These are phyloP conservation scores for Ceratonia siliqua DNA, from an alignment of 306 rosid genomes.

Conservation along the genomic window DNA sequence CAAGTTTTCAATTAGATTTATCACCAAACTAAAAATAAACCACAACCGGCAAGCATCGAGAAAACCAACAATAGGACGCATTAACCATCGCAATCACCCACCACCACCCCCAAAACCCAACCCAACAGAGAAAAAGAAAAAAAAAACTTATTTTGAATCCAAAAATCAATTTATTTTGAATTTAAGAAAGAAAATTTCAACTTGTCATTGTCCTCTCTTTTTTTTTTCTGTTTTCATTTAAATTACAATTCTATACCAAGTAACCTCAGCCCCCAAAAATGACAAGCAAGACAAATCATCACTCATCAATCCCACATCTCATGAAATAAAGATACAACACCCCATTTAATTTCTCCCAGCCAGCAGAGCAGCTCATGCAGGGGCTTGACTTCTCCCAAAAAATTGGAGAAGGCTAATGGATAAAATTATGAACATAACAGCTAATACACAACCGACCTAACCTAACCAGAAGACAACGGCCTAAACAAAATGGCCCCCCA, in stretches of 20 bases:
- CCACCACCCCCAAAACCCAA: too few species aligned
- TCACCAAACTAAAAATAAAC: too few species aligned
- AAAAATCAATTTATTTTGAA: not conserved
- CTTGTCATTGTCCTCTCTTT: not conserved
- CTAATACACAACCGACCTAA: constrained; percentile 57
- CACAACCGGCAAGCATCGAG: too few species aligned
- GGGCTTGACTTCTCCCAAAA: constrained; percentile 84
- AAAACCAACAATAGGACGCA: too few species aligned
- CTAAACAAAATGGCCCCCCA: constrained; percentile 75
- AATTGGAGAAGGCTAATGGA: constrained; percentile 80
- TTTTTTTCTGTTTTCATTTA: not conserved
- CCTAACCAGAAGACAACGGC: constrained; percentile 56
- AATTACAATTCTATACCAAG: constrained; percentile 79
- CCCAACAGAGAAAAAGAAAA: too few species aligned
- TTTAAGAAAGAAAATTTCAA: not conserved
- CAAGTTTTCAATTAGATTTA: too few species aligned
- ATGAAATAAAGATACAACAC: constrained; percentile 47
- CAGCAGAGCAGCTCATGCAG: constrained; percentile 43
- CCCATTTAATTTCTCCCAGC: constrained; percentile 55
- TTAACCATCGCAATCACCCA: too few species aligned
- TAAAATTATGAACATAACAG: constrained; percentile 38
- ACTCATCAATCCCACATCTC: constrained; percentile 70
- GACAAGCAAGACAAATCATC: constrained; percentile 53
- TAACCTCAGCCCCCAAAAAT: constrained; percentile 49
- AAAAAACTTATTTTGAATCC: too few species aligned